phyloP scores from a whole-genome alignment of 202 grass and related monocot species.

The Musa balbisiana region DNA sequence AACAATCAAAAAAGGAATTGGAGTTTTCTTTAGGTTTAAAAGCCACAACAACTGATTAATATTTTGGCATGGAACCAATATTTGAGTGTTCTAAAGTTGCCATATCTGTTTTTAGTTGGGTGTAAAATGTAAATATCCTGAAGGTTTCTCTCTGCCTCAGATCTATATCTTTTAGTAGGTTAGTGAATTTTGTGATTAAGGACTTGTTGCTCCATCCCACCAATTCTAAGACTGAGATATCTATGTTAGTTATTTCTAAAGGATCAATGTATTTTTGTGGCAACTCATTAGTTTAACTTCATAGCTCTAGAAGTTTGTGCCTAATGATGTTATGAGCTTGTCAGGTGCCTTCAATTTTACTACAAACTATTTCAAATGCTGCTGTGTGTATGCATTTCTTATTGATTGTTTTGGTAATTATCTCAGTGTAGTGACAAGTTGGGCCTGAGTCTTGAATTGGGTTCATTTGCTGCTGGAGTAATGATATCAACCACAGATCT shows the following conservation, averaged over 20 bases:
- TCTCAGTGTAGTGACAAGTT: slow-evolving; percentile 99
- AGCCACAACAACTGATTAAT: background rate
- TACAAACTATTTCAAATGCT: background rate
- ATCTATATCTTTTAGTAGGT: background rate
- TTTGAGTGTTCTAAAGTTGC: background rate
- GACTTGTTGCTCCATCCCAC: background rate
- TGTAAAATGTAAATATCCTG: background rate
- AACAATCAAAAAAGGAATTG: too few species aligned
- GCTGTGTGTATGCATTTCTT: slow-evolving; percentile 7
- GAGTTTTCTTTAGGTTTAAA: too few species aligned
- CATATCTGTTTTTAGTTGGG: background rate
- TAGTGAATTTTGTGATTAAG: background rate
- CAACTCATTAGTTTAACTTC: background rate
- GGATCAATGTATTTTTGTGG: background rate
- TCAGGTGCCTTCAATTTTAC: background rate
- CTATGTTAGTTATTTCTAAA: background rate
- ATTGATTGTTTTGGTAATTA: slow-evolving; percentile 14
- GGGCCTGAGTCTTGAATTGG: slow-evolving; percentile 95
- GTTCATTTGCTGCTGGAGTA: slow-evolving; percentile 97
- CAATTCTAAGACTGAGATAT: background rate
- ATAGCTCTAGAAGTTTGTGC: background rate
- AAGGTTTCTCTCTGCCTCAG: background rate
- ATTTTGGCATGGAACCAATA: background rate
- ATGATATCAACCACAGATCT: slow-evolving; percentile 99
- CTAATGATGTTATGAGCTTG: background rate